Evolutionary conservation across 1,284 basidiomycete species (phyloP), one percentile per base, ranked within the genome.

Genomic region (Cryptococcus amylolentus): DNA sequence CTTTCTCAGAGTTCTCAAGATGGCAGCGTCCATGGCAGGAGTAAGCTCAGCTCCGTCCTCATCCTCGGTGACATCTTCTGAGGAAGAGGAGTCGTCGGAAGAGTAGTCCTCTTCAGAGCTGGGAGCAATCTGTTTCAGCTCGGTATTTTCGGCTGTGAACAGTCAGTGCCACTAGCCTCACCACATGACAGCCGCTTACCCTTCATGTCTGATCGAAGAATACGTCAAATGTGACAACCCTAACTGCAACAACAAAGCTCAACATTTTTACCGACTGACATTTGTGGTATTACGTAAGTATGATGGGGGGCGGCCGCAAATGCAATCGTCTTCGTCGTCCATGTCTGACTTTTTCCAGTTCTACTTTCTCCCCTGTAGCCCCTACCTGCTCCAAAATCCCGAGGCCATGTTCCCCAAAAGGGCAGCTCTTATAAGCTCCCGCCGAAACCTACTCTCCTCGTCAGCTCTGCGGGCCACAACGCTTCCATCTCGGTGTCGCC

Each of bases 31-130:
- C 47, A 98, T 84, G 0, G 89, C 87, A 2, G 94, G 92, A 0
- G 93, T 98, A 54, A 98, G 84, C 75, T 98, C 90, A 64, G 92
- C 91, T 13, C 94, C 96, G 58, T 96, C 89, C 71, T 95, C 91
- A 71, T 98, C 95, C 71, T 98, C 94, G 1, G 85, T 86, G 69
- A 90, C 89, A 49, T 86, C 87, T 42, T 75, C 72, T 31, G 70
- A 71, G 41, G 72, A 72, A 55, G 49, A 50, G 18, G 65, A 65
- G 35, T 64, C 64, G 48, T 66, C 65, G 13, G 65, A 67, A 27
- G 12, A 50, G 38, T 50, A 10, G 18, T 49, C 47, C 14, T 23
- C 27, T 8, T 50, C 49, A 13, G 49, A 39, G 20, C 35, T 35
- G 5, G 49, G 31, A 16, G 35, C 12, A 6, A 27, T n/a, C 27